Conservation (phyloP, 306 rosid genomes). For the Senna siamea region DNA sequence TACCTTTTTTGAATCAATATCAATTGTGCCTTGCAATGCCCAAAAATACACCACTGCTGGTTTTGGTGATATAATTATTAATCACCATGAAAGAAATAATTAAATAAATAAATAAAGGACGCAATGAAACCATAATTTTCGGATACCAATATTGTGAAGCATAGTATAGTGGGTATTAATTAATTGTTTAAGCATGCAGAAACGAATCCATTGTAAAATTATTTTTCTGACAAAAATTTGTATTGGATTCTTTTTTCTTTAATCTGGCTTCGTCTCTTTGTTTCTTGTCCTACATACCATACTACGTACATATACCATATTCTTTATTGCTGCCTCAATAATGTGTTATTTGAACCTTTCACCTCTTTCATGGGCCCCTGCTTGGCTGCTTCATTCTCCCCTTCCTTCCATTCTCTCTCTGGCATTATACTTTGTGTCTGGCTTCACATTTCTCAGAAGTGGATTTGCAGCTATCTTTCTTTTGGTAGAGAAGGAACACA, state of each 20-base stretch:
- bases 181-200: not conserved
- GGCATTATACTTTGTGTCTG: not conserved
- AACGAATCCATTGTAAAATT: not conserved
- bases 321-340: slow-evolving; percentile 1
- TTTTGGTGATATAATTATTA: not conserved
- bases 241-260: not conserved
- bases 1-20: no score
- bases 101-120: not conserved
- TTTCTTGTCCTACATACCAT: slow-evolving; percentile 14
- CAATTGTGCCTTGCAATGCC: not conserved
- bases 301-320: not conserved
- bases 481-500: no score
- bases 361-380: not conserved
- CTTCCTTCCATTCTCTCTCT: not conserved
- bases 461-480: no score
- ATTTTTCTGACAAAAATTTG: not conserved
- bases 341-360: not conserved
- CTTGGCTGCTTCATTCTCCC: not conserved
- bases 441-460: not conserved
- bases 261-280: not conserved
- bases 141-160: not conserved
- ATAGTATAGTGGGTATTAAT: not conserved
- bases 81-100: no score
- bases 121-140: not conserved
- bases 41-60: not conserved